A percentile compares a stretch with the other conserved stretches of the same genome.
Conservation (phyloP, 441 rosid species). For the Pelargonium cotyledonis region DNA sequence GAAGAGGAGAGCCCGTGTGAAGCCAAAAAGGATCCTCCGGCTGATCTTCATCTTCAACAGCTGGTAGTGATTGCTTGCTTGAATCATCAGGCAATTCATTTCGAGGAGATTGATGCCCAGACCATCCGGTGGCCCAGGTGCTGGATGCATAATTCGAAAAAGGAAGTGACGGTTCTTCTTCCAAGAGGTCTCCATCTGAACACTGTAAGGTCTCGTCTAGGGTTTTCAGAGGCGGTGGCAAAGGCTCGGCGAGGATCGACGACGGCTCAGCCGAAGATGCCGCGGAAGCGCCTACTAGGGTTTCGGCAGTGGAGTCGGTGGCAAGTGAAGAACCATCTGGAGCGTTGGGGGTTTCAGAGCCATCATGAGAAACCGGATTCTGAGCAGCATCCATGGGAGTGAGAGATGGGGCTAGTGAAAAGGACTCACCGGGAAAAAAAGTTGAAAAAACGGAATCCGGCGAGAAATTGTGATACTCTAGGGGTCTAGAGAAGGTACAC, state of each 20-base stretch:
- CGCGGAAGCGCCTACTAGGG: too few relatives aligned
- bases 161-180: neutral
- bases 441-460: neutral
- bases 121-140: too few relatives aligned
- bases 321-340: too few relatives aligned
- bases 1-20: neutral
- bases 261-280: neutral
- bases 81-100: too few relatives aligned
- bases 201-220: slow-evolving; percentile 20
- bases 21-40: neutral
- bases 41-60: neutral
- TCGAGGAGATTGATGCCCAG: too few relatives aligned
- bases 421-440: too few relatives aligned
- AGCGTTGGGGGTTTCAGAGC: too few relatives aligned
- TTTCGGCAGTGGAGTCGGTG: too few relatives aligned
- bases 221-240: neutral
- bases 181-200: slow-evolving; percentile 20
- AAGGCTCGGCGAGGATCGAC: neutral
- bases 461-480: neutral
- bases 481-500: neutral
- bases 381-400: neutral
- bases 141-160: too few relatives aligned
- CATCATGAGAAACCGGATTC: neutral
- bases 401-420: neutral
- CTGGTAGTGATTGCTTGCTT: neutral